phyloP scores from a whole-genome alignment of 371 early-diverging fungal species.

The Rhizomucor miehei region DNA sequence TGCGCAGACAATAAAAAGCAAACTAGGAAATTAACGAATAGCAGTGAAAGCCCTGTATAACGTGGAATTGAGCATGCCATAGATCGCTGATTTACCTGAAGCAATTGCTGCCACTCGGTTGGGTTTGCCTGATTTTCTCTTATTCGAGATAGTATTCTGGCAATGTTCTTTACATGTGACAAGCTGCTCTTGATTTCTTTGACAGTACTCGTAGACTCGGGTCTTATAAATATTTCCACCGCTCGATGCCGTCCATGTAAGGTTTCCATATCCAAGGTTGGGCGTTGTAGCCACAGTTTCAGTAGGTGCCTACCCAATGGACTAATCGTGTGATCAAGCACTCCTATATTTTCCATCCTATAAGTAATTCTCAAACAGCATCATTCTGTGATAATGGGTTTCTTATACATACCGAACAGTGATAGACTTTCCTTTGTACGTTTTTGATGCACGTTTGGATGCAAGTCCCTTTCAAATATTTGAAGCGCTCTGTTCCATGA shows the following conservation, averaged over 20 bases:
- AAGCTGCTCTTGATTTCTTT: conserved; percentile 40
- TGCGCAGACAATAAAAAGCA: conserved; percentile 56
- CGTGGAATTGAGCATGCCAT: background rate
- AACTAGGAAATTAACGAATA: conserved; percentile 43
- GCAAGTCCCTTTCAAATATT: conserved; percentile 65
- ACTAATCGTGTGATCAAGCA: conserved; percentile 63
- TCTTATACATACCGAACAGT: conserved; percentile 51
- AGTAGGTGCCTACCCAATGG: conserved; percentile 52
- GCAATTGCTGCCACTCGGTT: conserved; percentile 67
- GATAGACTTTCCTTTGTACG: conserved; percentile 65
- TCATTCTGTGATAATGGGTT: background rate
- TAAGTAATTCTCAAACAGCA: background rate
- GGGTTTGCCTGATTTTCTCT: conserved; percentile 44
- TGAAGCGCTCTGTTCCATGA: conserved; percentile 51
- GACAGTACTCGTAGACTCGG: conserved; percentile 26
- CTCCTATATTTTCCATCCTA: conserved; percentile 29
- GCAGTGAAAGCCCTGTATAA: too few relatives aligned
- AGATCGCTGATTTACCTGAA: conserved; percentile 56
- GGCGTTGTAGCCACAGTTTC: conserved; percentile 66
- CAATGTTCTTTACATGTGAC: conserved; percentile 61
- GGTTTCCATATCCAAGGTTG: conserved; percentile 42
- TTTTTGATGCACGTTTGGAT: conserved; percentile 63
- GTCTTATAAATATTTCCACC: conserved; percentile 44
- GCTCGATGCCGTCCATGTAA: conserved; percentile 54
- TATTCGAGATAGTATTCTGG: conserved; percentile 49